Conservation (phyloP, 805 yeast genomes). For the Pichia nanzhaoensis region DNA sequence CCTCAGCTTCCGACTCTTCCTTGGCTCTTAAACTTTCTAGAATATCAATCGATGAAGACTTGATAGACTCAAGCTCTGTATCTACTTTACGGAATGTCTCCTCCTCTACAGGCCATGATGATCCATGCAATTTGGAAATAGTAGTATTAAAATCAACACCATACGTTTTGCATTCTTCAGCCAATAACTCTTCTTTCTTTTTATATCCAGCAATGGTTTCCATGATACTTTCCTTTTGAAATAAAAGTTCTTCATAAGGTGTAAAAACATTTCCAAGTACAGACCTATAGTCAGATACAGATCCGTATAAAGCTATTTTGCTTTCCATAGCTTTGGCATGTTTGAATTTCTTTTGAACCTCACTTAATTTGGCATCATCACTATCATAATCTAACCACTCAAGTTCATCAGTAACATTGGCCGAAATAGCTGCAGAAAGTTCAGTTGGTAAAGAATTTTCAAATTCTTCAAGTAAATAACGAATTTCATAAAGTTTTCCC, state of each 20-base stretch:
- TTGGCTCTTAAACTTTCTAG: neutral
- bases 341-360: constrained; percentile 32
- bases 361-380: constrained; percentile 39
- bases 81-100: constrained; percentile 25
- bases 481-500: constrained; percentile 60
- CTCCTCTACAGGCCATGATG: constrained; percentile 27
- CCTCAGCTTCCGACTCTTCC: neutral
- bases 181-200: neutral
- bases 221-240: constrained; percentile 2
- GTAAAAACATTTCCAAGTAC: constrained; percentile 36
- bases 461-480: constrained; percentile 53
- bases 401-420: constrained; percentile 40
- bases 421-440: constrained; percentile 32
- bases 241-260: constrained; percentile 34
- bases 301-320: constrained; percentile 4
- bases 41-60: neutral
- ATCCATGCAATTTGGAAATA: constrained; percentile 1
- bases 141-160: constrained; percentile 49
- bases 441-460: constrained; percentile 36
- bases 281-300: constrained; percentile 9
- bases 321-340: constrained; percentile 10
- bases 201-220: constrained; percentile 1
- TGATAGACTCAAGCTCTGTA: neutral
- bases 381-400: constrained; percentile 80
- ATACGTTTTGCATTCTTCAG: constrained; percentile 28